These are phyloP conservation scores for Volutella citrinella DNA, from an alignment of 2,329 filamentous ascomycete genomes.

Conservation along the genomic window DNA sequence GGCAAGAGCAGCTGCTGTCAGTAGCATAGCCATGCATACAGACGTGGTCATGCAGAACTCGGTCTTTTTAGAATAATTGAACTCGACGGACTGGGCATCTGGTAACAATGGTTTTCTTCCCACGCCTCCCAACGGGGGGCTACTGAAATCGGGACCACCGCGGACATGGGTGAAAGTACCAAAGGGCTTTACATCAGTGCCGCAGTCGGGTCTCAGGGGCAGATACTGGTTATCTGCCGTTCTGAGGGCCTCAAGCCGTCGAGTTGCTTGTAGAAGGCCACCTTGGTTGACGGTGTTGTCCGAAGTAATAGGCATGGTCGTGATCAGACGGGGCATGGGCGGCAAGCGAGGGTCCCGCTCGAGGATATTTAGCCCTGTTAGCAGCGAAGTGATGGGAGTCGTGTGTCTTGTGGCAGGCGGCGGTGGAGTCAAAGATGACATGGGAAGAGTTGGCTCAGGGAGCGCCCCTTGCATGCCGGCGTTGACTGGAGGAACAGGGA, in stretches of 20 bases:
- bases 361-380: no score
- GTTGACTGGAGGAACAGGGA: no score
- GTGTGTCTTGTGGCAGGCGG: no score
- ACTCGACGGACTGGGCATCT: slow-evolving; percentile 20
- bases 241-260: slow-evolving; percentile 22
- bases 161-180: slow-evolving; percentile 20
- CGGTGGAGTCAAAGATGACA: no score
- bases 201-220: slow-evolving; percentile 16
- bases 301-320: slow-evolving; percentile 1
- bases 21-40: slow-evolving; percentile 23
- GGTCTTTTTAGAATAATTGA: slow-evolving; percentile 23
- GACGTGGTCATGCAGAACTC: slow-evolving; percentile 20
- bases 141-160: slow-evolving; percentile 16
- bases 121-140: slow-evolving; percentile 9
- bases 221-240: slow-evolving; percentile 19
- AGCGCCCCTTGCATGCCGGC: no score
- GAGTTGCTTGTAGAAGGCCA: slow-evolving; percentile 20
- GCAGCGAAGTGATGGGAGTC: no score
- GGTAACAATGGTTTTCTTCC: slow-evolving; percentile 22
- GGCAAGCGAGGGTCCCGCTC: no score
- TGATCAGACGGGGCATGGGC: no score
- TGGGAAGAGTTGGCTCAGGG: no score
- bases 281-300: slow-evolving; percentile 18
- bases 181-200: slow-evolving; percentile 13
- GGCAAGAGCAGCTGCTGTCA: slow-evolving; percentile 21